Percentiles rank a stretch among this genome's conserved stretches.
phyloP scores from a whole-genome alignment of 768 basidiomycete genomes.

The Amanita subjunquillea region DNA sequence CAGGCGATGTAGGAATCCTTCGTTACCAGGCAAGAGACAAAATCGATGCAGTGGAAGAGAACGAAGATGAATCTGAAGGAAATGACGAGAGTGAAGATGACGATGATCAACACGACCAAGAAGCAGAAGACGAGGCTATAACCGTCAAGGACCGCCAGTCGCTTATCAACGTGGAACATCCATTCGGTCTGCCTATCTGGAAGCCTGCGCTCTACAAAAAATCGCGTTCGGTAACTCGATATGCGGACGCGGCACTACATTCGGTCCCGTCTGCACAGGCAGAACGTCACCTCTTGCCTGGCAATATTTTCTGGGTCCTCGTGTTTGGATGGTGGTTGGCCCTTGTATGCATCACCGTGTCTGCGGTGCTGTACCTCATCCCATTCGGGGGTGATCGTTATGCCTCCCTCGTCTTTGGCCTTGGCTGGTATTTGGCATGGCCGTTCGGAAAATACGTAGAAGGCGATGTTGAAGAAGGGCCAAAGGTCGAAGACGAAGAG shows the following conservation, averaged over 20 bases:
- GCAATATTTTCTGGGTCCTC: slow-evolving; percentile 88
- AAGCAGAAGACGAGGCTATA: slow-evolving; percentile 69
- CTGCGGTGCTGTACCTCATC: slow-evolving; percentile 57
- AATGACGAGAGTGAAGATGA: slow-evolving; percentile 22
- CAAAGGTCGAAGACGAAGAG: slow-evolving; percentile 25
- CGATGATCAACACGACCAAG: slow-evolving; percentile 15
- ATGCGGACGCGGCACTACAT: slow-evolving; percentile 93
- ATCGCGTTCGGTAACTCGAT: slow-evolving; percentile 88
- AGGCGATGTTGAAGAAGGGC: slow-evolving; percentile 39
- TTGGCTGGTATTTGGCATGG: slow-evolving; percentile 97
- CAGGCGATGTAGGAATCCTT: slow-evolving; percentile 19
- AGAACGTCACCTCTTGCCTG: slow-evolving; percentile 86
- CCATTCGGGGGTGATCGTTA: slow-evolving; percentile 81
- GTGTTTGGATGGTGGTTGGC: slow-evolving; percentile 94
- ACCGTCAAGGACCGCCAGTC: slow-evolving; percentile 95
- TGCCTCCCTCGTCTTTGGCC: slow-evolving; percentile 76
- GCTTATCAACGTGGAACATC: slow-evolving; percentile 97
- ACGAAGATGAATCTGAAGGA: slow-evolving; percentile 11
- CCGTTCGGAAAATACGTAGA: slow-evolving; percentile 99
- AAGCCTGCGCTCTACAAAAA: slow-evolving; percentile 99
- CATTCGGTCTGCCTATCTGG: slow-evolving; percentile 99
- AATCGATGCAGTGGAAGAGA: slow-evolving; percentile 23
- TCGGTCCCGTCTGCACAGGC: slow-evolving; percentile 87
- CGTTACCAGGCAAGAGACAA: slow-evolving; percentile 30
- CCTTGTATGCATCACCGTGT: slow-evolving; percentile 54